Base-by-base conservation (phyloP, 2,329 filamentous ascomycete species). In the Ascochyta clinopodiicola region DNA sequence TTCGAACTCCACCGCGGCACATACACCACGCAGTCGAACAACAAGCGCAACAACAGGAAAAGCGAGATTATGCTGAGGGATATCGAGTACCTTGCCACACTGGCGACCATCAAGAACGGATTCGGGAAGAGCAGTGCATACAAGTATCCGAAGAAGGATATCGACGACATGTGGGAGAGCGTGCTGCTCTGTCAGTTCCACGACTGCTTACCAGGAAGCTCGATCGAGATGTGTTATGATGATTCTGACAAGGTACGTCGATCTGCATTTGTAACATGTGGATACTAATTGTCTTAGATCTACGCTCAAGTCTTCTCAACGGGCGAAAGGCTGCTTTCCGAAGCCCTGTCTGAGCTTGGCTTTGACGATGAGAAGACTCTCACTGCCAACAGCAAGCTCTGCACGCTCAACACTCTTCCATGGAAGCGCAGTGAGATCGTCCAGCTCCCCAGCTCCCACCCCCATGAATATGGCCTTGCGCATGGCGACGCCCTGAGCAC, bases 151-250 rank as follows among this genome's bases (percentile, higher is more conserved):
- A 97, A 96, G 77, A 86, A 90, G 71, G 87, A 95, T n/a, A 88
- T 99, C 51, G 95, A 99, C 71, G 84, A 89, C 53, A 96, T 99
- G 87, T 99, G 95, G 95, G 94, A 98, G 79, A 84, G 85, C 51
- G 89, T 94, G 3, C 82, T 98, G 22, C 85, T 98, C 24, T 98
- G 94, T 64, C 95, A 99, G 70, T 99, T 99, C 82, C 95, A 99
- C 63, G 95, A 99, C 73, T 98, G 95, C 73, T 82, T 99, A 46
- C 95, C 95, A 0, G 95, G 95, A 51, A 97, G 92, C 72, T 91
- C 87, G 31, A 98, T 99, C 66, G 93, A 96, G 75, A 97, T 98
- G 92, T 96, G 92, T 75, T 98, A 98, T 68, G 91, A 96, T 73
- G 95, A 99, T 72, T 96, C 93, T 3, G 90, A 96, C 71, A 85